These are phyloP conservation scores for Candida nonsorbophila DNA, from an alignment of 805 yeast genomes.

Conservation along the genomic window DNA sequence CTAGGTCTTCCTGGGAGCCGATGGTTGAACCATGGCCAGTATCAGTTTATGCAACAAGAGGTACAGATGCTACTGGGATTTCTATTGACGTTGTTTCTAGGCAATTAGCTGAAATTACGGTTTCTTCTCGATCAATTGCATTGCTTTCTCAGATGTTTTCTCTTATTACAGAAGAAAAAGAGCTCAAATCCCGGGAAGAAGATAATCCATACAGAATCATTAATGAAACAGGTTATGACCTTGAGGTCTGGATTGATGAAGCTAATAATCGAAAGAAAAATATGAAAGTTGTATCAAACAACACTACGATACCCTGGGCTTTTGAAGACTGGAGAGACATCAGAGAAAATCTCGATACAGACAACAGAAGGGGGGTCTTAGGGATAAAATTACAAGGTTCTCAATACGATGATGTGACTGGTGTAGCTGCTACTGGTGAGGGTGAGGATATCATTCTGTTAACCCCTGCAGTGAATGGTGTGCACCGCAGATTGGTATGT, in stretches of 20 bases:
- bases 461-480: slow-evolving; percentile 53
- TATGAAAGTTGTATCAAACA: slow-evolving; percentile 34
- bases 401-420: slow-evolving; percentile 46
- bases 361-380: slow-evolving; percentile 53
- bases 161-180: slow-evolving; percentile 48
- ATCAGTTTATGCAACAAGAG: slow-evolving; percentile 60
- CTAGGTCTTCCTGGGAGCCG: slow-evolving; percentile 94
- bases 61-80: slow-evolving; percentile 31
- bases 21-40: slow-evolving; percentile 84
- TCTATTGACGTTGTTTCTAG: slow-evolving; percentile 70
- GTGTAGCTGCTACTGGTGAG: slow-evolving; percentile 68
- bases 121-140: slow-evolving; percentile 79
- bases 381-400: slow-evolving; percentile 59
- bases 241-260: slow-evolving; percentile 79
- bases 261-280: slow-evolving; percentile 8
- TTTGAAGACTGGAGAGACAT: slow-evolving; percentile 91
- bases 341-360: slow-evolving; percentile 72
- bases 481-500: slow-evolving; percentile 71
- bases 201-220: slow-evolving; percentile 75
- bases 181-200: slow-evolving; percentile 63
- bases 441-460: slow-evolving; percentile 76
- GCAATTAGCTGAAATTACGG: slow-evolving; percentile 69
- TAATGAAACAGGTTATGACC: slow-evolving; percentile 80
- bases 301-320: slow-evolving; percentile 68
- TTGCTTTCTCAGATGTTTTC: slow-evolving; percentile 64